Evolutionary conservation across 331 rosid species (phyloP), one percentile per base, ranked within the genome.

Genomic region (Malus hybrid): DNA sequence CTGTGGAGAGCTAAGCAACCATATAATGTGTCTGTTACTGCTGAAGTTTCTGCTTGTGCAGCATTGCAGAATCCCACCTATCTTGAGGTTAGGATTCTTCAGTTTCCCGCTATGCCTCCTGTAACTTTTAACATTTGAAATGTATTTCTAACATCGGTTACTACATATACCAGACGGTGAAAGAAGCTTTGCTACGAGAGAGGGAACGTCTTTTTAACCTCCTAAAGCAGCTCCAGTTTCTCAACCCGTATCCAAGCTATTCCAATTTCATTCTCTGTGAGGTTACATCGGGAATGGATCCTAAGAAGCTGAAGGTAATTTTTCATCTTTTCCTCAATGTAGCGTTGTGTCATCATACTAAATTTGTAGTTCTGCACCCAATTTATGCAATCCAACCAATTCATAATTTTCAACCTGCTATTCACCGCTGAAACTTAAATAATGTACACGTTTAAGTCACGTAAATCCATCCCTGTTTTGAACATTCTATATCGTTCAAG

Each of bases 1-100:
- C 86, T 90, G 33, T 94, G 97, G 99, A 85, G 97, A 84, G 99
- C 97, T 77, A 91, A 94, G 84, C 99, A 94, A 76, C 99, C 98
- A 13, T 94, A 94, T 70, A 94, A 91, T 71, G 99, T 91, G 11
- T 94, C 99, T 29, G 96, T 88, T 76, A 93, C 99, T 79, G 99
- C 99, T 66, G 99, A 94, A 88, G 70, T 94, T 78, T 77, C 97
- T 82, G 99, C 97, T 0, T 94, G 99, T 57, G 97, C 97, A 56
- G 97, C 99, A 62, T 69, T 94, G 89, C 84, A 84, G 85, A 90
- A 92, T 83, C 92, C 96, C 50, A 80, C 85, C 62, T 93, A 90
- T 80, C 88, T 93, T 29, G 95, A 93, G 91, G 98, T 92, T 67
- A 42, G 29, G 32, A 75, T 20, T 69, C 59, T 75, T 19, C 65